These are phyloP conservation scores for Fusarium sp. DNA, from an alignment of 2,329 filamentous ascomycete species.

Conservation along the genomic window DNA sequence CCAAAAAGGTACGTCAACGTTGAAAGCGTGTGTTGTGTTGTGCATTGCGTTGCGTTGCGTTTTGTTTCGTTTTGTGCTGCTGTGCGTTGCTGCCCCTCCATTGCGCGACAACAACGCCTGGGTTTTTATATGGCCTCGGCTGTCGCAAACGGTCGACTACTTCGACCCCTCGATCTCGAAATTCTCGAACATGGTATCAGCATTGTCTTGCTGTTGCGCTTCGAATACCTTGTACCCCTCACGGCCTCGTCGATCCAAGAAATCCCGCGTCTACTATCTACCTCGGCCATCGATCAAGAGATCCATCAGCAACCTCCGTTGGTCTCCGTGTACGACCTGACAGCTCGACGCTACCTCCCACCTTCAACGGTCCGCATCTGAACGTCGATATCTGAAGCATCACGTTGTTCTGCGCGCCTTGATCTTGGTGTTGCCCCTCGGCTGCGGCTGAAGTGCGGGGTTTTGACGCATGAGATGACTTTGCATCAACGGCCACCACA, in stretches of 20 bases:
- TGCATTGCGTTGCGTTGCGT: conserved; percentile 30
- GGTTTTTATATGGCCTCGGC: conserved; percentile 15
- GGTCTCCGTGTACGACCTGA: conserved; percentile 41
- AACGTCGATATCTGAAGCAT: conserved; percentile 1
- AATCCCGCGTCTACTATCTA: conserved; percentile 33
- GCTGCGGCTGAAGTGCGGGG: conserved; percentile 27
- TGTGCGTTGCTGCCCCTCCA: conserved; percentile 36
- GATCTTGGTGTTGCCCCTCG: conserved; percentile 22
- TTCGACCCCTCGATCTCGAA: conserved; percentile 7
- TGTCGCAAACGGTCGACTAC: conserved; percentile 20
- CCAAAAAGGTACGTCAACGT: conserved; percentile 32
- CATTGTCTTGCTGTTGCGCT: conserved; percentile 6
- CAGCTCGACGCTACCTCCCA: conserved; percentile 17
- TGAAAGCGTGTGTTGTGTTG: conserved; percentile 16
- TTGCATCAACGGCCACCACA: background rate
- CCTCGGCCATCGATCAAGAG: conserved; percentile 8
- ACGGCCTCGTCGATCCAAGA: conserved; percentile 12
- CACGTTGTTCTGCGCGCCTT: background rate
- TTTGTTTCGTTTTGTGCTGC: conserved; percentile 21
- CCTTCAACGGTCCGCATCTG: conserved; percentile 6
- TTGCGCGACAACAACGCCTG: conserved; percentile 29
- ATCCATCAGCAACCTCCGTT: conserved; percentile 10
- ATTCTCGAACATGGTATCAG: conserved; percentile 7
- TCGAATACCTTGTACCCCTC: background rate
- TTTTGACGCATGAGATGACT: conserved; percentile 10